Base-by-base conservation (phyloP, 2,329 filamentous ascomycete species). In the Botrytis aclada region DNA sequence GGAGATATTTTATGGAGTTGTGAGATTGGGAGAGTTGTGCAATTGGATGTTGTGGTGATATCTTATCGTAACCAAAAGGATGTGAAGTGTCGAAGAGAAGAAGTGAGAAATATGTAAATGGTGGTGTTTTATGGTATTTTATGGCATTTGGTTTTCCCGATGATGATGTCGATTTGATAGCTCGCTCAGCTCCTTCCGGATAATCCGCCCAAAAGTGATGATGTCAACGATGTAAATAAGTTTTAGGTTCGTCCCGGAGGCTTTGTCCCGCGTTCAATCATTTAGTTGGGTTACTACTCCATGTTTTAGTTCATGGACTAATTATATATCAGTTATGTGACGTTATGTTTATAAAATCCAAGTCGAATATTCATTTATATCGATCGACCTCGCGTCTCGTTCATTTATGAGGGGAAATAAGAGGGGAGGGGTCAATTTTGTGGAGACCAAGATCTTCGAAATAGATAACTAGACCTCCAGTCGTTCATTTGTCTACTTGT, bases 151-250 rank as follows among this genome's bases (percentile, higher is more conserved):
- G 7, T 54, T 16, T 18, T 29, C 7, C 4, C 25, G 25, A 54
- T 54, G 51, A 54, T 47, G 29, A 25, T 65, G 12, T 65, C 43
- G 41, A 65, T 51, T 34, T 47, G 29, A 43, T 34, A 37, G 63
- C 63, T 65, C 32, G 25, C 16, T 37, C 20, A 20, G 25, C 16
- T 37, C 20, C 41, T 25, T 65, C 29, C 29, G 63, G 43, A 65
- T 25, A 51, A 51, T 37, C 18, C 63, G n/a, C 51, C 29, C 22
- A 47, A 34, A 64, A 65, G 63, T 51, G 63, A 65, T 65, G 63
- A 65, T 65, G 63, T 65, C 63, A 65, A 51, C 20, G 43, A 25
- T 47, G 10, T 34, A 32, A 47, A 32, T 47, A 47, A 41, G 37
- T 4, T 29, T 43, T 56, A 56, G 51, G n/a, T 56, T 18, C 51